Base-by-base conservation (phyloP, 2,329 filamentous ascomycete genomes). In the Fusarium piperis region DNA sequence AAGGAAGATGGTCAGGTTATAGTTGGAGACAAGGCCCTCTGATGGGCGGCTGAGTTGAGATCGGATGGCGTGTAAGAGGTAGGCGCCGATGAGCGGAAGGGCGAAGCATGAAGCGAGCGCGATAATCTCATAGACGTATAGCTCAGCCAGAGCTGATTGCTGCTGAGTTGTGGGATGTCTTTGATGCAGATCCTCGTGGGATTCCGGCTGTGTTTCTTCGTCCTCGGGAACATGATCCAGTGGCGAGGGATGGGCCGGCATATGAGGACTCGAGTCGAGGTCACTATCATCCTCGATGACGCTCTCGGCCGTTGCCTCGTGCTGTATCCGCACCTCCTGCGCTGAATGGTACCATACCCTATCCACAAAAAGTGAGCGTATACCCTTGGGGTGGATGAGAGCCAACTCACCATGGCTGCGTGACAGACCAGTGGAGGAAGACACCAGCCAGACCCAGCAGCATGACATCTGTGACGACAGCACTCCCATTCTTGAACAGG, bases 361-460 rank as follows among this genome's bases (percentile, higher is more conserved):
- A 56, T 32, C 51, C 46, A 12, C 15, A 35, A 23, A 18, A 32
- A 28, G 39, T 74, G 18, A 73, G 71, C 28, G 62, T 41, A 30
- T 44, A 15, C 48, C 41, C 13, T 38, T 38, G 15, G 16, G 26
- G 28, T 44, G 20, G 3, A 33, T 53, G 32, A 33, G 15, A 15
- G n/a, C 28, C 48, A 57, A 70, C 88, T 79, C 84, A 95, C 95
- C 95, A 98, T 74, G 95, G 95, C 73, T 96, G 86, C 62, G 94
- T 92, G 46, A 98, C 92, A 55, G 93, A 95, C 94, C 94, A 98
- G 79, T 97, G 95, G 68, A 98, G 85, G 77, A 98, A 97, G 48
- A 98, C 88, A 6, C 92, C 93, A 3, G 93, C 93, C 68, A 98
- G 81, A 3, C 88, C 90, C 33, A 98, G 83, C 35, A 98, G 85